A percentile compares a stretch with the other conserved stretches of the same genome.
phyloP scores from a whole-genome alignment of 164 flowering plant genomes.

The Magnolia officinalis region DNA sequence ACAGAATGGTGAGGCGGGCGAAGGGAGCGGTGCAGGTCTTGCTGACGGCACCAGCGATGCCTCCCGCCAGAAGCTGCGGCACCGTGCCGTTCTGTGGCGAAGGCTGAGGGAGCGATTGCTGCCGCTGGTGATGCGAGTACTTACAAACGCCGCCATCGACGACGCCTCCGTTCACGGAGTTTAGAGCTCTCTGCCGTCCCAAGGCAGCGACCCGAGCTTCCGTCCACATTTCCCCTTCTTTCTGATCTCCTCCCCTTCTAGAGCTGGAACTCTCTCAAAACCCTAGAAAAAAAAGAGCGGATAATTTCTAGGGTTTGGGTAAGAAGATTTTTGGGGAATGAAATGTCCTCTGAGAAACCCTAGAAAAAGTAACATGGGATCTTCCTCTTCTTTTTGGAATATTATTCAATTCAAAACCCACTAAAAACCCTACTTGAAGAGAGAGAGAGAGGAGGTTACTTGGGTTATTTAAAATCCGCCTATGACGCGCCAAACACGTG shows the following conservation, averaged over 20 bases:
- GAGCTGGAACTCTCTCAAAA: background rate
- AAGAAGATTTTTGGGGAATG: no score
- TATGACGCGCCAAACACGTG: no score
- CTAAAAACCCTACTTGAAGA: no score
- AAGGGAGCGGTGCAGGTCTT: conserved; percentile 98
- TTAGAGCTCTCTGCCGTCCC: conserved; percentile 39
- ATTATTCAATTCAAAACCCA: no score
- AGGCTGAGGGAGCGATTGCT: conserved; percentile 28
- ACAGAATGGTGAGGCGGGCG: conserved; percentile 91
- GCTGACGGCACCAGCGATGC: conserved; percentile 93
- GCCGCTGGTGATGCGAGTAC: conserved; percentile 23
- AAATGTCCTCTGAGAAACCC: no score
- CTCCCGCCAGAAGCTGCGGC: conserved; percentile 75
- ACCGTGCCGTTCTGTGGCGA: conserved; percentile 48
- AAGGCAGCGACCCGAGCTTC: conserved; percentile 61
- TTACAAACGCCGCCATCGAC: conserved; percentile 39
- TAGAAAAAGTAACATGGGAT: no score
- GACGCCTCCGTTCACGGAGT: conserved; percentile 28
- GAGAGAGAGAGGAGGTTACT: no score
- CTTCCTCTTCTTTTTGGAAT: no score
- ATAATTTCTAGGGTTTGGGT: no score
- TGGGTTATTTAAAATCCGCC: no score
- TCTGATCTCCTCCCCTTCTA: no score
- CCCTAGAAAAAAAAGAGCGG: background rate
- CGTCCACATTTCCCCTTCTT: conserved; percentile 32